phyloP scores from a whole-genome alignment of 2,329 filamentous ascomycete genomes.

The Diplodia sapinea region DNA sequence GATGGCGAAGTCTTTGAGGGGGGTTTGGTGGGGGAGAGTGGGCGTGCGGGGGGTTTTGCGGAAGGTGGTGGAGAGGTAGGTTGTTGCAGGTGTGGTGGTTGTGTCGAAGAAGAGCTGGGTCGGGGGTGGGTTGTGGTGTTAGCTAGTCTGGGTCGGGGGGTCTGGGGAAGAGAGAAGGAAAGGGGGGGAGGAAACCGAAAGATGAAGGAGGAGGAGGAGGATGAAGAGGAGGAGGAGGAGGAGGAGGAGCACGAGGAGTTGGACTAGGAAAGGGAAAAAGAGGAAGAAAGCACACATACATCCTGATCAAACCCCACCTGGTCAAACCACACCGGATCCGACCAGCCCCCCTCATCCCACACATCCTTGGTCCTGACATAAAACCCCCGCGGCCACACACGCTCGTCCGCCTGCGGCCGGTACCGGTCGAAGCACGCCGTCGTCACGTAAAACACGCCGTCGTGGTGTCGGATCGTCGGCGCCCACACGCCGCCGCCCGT shows the following conservation, averaged over 20 bases:
- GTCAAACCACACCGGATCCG: constrained; percentile 61
- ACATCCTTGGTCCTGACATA: constrained; percentile 61
- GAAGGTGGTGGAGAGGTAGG: constrained; percentile 54
- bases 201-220: no score
- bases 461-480: constrained; percentile 55
- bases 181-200: no score
- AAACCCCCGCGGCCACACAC: constrained; percentile 60
- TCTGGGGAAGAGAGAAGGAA: not conserved
- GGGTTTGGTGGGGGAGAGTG: no score
- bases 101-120: constrained; percentile 58
- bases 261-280: no score
- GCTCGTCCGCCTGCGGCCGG: constrained; percentile 52
- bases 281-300: constrained; percentile 41
- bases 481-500: constrained; percentile 60
- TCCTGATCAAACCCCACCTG: constrained; percentile 62
- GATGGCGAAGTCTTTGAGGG: constrained; percentile 59
- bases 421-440: constrained; percentile 55
- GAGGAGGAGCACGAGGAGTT: no score
- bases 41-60: constrained; percentile 39
- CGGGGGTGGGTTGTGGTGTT: no score
- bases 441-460: constrained; percentile 55
- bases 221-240: no score
- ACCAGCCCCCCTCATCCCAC: constrained; percentile 59
- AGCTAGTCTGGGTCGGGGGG: no score
- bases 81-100: constrained; percentile 48